Evolutionary conservation across 2,329 filamentous ascomycete genomes (phyloP), one percentile per base, ranked within the genome.

Genomic region (Botrytis byssoidea): DNA sequence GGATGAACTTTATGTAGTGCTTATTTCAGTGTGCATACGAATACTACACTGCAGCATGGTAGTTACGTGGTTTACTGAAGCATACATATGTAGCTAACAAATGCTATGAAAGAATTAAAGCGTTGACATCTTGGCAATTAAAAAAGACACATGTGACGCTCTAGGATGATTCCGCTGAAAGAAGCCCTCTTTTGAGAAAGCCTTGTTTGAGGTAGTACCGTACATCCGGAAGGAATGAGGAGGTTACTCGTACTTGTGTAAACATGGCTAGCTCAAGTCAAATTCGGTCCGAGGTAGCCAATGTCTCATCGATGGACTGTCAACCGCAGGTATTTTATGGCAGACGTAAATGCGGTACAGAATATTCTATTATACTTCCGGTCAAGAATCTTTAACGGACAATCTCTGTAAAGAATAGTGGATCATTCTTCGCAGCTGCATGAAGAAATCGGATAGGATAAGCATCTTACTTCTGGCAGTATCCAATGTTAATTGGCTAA

Each of bases 21-120:
- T 72, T 72, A 72, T 65, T 32, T 16, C 32, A 29, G 32, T 44
- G n/a, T n/a, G 60, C 42, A 63, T 57, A 69, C n/a, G 48, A 73
- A 73, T 73, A 51, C 64, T 37, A 73, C 71, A 57, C 51, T 73
- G 57, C 71, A 67, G 51, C 71, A 73, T 73, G 71, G 71, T 40
- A 61, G 29, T 69, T 69, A 51, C 71, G 71, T 73, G 64, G 51
- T 32, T 66, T n/a, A 55, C 59, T 57, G 51, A 51, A 69, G 55
- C 9, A 69, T 60, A 44, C n/a, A 42, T 57, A 42, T 59, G 35
- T 32, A 57, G 25, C 35, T 68, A 42, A 22, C 35, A 22, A 37
- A 69, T 73, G 42, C 32, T 32, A 51, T 44, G 42, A 60, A 57
- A 44, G 32, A 22, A 25, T 63, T 40, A n/a, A 42, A 63, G 37